Evolutionary conservation across 2,329 filamentous ascomycete species (phyloP).

Genomic region (Domatiomyces catenatus): DNA sequence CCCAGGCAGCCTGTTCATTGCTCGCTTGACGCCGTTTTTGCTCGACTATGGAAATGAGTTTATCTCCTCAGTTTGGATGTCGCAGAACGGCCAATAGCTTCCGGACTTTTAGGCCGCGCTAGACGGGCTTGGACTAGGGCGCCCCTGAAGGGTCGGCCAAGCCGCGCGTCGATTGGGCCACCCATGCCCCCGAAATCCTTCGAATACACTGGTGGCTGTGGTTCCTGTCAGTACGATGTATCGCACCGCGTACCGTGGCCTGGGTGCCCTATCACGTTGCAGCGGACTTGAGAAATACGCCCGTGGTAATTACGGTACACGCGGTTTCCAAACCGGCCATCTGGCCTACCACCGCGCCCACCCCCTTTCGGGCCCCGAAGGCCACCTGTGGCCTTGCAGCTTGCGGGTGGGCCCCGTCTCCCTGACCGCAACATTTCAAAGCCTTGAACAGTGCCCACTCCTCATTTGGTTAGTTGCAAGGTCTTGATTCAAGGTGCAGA

Average conservation of each 20-base stretch:
- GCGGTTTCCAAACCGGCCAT: background rate
- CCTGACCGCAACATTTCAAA: conserved; percentile 13
- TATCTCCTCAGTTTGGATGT: background rate
- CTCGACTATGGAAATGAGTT: background rate
- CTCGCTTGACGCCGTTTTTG: background rate
- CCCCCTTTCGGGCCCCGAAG: background rate
- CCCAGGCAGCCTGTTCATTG: no score
- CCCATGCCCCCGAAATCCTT: background rate
- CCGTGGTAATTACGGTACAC: background rate
- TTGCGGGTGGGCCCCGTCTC: background rate
- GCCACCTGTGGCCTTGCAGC: background rate
- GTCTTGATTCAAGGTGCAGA: conserved; percentile 16
- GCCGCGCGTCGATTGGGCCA: background rate
- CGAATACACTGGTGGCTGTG: background rate
- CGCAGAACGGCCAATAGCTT: background rate
- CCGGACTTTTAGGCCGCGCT: background rate
- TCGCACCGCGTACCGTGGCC: background rate
- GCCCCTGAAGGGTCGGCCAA: background rate
- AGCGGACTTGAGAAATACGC: background rate
- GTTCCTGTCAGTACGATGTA: background rate
- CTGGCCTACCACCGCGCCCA: background rate
- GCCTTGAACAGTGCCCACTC: conserved; percentile 13
- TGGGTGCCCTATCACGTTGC: background rate
- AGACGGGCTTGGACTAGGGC: background rate
- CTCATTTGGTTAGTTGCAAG: conserved; percentile 15